phyloP scores from a whole-genome alignment of 306 rosid species.

The Castanospermum australe region DNA sequence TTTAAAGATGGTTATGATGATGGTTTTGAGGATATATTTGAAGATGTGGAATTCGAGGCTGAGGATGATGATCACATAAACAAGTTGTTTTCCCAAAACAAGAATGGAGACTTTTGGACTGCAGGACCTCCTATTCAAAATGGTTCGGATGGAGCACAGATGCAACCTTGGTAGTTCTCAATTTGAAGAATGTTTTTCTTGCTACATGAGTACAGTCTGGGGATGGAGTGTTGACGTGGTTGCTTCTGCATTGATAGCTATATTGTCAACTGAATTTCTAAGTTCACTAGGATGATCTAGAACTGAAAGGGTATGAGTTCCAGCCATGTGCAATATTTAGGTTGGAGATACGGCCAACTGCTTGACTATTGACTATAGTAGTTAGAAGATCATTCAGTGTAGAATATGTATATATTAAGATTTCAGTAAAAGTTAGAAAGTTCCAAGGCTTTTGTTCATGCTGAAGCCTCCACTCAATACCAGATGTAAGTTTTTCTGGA shows the following conservation, averaged over 20 bases:
- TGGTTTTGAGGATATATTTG: constrained; percentile 75
- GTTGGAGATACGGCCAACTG: not conserved
- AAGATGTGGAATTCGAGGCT: constrained; percentile 47
- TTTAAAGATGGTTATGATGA: constrained; percentile 56
- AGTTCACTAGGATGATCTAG: not conserved
- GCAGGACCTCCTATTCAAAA: constrained; percentile 39
- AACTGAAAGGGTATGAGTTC: not conserved
- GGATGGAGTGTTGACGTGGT: not conserved
- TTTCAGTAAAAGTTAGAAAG: not conserved
- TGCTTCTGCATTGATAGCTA: not conserved
- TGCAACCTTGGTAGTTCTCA: constrained; percentile 74
- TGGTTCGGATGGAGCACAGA: constrained; percentile 33
- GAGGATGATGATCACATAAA: constrained; percentile 32
- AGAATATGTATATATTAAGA: not conserved
- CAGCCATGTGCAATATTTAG: not conserved
- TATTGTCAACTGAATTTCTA: not conserved
- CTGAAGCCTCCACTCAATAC: not conserved
- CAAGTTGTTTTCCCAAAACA: constrained; percentile 24
- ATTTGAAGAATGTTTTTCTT: not conserved
- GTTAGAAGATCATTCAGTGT: not conserved
- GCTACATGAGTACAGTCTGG: not conserved
- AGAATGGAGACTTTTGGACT: constrained; percentile 55
- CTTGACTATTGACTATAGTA: not conserved
- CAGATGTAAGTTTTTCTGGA: not conserved
- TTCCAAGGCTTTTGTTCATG: not conserved